phyloP scores from a whole-genome alignment of 305 asterid genomes.

The Fraxinus albicans region DNA sequence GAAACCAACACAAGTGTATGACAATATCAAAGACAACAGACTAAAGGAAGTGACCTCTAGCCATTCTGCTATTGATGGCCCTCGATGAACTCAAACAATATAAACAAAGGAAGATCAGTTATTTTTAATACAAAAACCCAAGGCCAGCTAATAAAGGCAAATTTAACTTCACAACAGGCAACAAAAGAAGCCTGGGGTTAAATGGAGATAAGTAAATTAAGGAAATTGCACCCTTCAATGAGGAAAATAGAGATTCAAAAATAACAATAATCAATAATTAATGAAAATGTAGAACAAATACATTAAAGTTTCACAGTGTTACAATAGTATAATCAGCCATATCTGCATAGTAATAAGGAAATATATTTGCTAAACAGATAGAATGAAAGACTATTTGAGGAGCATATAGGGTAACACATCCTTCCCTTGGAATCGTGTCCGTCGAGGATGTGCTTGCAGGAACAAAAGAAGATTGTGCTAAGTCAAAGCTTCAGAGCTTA shows the following conservation, averaged over 20 bases:
- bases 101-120: not conserved
- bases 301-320: not conserved
- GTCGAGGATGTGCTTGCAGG: not conserved
- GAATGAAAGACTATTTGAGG: not conserved
- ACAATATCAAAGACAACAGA: not conserved
- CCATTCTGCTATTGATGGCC: slow-evolving; percentile 6
- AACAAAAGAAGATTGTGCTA: not conserved
- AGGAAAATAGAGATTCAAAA: not conserved
- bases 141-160: not conserved
- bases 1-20: slow-evolving; percentile 10
- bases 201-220: not conserved
- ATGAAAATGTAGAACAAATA: not conserved
- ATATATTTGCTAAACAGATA: not conserved
- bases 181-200: not conserved
- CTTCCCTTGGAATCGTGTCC: not conserved
- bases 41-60: slow-evolving; percentile 8
- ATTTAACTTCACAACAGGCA: not conserved
- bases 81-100: slow-evolving; percentile 9
- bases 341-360: not conserved
- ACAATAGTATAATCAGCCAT: not conserved
- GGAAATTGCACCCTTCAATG: not conserved
- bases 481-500: not conserved
- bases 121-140: not conserved
- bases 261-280: not conserved
- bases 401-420: not conserved